Conservation (phyloP, 169 alveolate species). For the Eimeria sp. region DNA sequence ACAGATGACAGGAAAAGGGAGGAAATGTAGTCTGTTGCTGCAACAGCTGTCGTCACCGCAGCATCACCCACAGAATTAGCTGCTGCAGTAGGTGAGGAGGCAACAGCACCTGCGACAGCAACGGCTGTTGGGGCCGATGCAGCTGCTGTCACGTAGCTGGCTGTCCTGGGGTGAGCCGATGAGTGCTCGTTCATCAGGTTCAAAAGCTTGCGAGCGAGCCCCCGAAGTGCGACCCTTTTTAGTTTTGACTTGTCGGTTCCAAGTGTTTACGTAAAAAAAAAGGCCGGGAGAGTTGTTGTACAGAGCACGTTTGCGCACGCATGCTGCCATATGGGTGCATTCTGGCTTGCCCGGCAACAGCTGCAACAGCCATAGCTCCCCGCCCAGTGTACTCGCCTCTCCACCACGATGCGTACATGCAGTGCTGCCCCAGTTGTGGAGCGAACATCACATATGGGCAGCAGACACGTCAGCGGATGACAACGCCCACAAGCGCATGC, state of each 20-base stretch:
- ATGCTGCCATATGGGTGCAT: slow-evolving; percentile 15
- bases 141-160: not conserved
- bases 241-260: not conserved
- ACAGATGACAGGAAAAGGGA: slow-evolving; percentile 21
- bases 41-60: not conserved
- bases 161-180: not conserved
- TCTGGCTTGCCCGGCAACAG: not conserved
- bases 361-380: not conserved
- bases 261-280: not conserved
- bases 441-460: not conserved
- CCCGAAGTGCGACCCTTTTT: not conserved
- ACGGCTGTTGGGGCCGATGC: not conserved
- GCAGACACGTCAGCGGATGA: not conserved
- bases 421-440: not conserved
- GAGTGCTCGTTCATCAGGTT: not conserved
- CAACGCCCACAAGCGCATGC: not conserved
- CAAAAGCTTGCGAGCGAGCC: not conserved
- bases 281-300: not conserved
- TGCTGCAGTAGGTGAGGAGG: too few species aligned
- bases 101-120: not conserved
- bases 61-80: not conserved
- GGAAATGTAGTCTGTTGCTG: slow-evolving; percentile 31
- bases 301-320: not conserved
- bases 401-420: not conserved
- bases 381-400: not conserved